Percentiles rank a stretch among this genome's conserved stretches.
Conservation (phyloP, 2,329 filamentous ascomycete species). For the Fonsecaea erecta region DNA sequence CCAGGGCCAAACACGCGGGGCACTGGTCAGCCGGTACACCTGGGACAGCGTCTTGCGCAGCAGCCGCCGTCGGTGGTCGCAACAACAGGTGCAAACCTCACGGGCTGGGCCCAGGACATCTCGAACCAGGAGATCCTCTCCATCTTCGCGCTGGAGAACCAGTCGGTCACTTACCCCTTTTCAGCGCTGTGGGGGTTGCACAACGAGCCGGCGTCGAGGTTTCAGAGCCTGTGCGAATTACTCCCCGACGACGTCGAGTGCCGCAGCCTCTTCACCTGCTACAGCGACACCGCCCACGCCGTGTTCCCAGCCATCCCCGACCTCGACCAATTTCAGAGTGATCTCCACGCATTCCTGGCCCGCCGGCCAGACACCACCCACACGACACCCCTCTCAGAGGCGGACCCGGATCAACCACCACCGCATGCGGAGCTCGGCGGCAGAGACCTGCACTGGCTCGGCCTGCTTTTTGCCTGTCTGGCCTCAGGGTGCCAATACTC, state of each 20-base stretch:
- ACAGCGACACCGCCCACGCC: slow-evolving; percentile 61
- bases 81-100: not conserved
- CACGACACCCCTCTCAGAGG: slow-evolving; percentile 46
- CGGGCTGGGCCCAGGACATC: not conserved
- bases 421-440: slow-evolving; percentile 54
- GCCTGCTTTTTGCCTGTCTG: slow-evolving; percentile 63
- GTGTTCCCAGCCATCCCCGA: slow-evolving; percentile 65
- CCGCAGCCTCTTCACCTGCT: slow-evolving; percentile 41
- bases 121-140: not conserved
- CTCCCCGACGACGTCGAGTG: not conserved
- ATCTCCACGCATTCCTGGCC: slow-evolving; percentile 58
- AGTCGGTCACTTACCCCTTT: not conserved
- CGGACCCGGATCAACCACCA: slow-evolving; percentile 52
- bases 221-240: slow-evolving; percentile 1
- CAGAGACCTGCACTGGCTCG: slow-evolving; percentile 62
- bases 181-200: not conserved
- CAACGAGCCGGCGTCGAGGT: not conserved
- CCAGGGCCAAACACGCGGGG: not conserved
- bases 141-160: not conserved
- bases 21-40: not conserved
- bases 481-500: slow-evolving; percentile 66
- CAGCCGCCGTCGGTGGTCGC: not conserved
- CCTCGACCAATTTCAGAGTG: slow-evolving; percentile 58
- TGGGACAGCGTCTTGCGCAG: not conserved
- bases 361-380: slow-evolving; percentile 42